These are phyloP conservation scores for Verticillium nonalfalfae DNA, from an alignment of 2,329 filamentous ascomycete genomes.

Conservation along the genomic window DNA sequence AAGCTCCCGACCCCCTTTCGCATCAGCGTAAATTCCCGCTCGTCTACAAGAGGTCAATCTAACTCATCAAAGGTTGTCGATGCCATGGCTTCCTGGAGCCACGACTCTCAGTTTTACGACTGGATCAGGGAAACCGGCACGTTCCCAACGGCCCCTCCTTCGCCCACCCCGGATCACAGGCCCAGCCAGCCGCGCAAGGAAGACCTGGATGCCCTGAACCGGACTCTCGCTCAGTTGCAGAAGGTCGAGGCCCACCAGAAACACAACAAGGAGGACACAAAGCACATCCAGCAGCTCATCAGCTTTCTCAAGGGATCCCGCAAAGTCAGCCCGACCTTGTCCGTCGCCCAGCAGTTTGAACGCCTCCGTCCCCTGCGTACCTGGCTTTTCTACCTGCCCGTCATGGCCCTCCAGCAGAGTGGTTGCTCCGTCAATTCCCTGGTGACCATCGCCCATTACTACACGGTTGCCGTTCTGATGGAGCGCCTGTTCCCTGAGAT, in stretches of 20 bases:
- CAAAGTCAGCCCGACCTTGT: conserved; percentile 62
- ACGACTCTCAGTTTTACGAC: conserved; percentile 79
- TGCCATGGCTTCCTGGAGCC: conserved; percentile 86
- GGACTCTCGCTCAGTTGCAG: conserved; percentile 59
- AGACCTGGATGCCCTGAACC: conserved; percentile 62
- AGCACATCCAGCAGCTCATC: conserved; percentile 62
- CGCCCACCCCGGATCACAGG: conserved; percentile 54
- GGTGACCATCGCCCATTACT: conserved; percentile 84
- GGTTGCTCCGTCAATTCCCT: conserved; percentile 71
- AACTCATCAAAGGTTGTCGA: conserved; percentile 61
- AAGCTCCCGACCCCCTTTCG: conserved; percentile 30
- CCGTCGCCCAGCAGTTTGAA: conserved; percentile 80
- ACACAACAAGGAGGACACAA: conserved; percentile 62
- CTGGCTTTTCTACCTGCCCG: conserved; percentile 95
- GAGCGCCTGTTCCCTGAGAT: conserved; percentile 91
- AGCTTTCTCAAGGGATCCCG: conserved; percentile 67
- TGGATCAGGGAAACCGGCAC: conserved; percentile 77
- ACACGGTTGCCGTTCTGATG: conserved; percentile 79
- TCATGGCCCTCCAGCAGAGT: conserved; percentile 72
- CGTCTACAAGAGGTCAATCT: background rate
- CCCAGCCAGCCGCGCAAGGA: conserved; percentile 61
- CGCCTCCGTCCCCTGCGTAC: conserved; percentile 81
- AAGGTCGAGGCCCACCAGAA: conserved; percentile 63
- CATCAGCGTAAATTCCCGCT: background rate
- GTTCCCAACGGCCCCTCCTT: conserved; percentile 60